Evolutionary conservation across 1,284 basidiomycete species (phyloP).

Genomic region (Meira nashicola): DNA sequence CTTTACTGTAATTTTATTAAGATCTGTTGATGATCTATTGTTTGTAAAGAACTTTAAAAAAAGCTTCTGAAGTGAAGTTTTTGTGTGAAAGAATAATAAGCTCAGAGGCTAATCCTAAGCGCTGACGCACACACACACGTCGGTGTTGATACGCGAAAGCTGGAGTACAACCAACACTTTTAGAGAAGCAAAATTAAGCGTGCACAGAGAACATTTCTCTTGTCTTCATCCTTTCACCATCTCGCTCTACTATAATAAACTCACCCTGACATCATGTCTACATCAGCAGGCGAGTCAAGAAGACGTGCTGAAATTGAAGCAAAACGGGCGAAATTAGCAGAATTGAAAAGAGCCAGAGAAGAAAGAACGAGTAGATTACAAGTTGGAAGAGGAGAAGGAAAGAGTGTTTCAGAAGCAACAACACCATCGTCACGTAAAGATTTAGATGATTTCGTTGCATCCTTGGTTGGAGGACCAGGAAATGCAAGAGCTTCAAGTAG

Average conservation of each 20-base stretch:
- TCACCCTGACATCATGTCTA: conserved; percentile 2
- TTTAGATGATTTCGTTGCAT: conserved; percentile 46
- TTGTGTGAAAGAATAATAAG: not conserved
- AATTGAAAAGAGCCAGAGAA: conserved; percentile 68
- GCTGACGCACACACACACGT: too few species aligned
- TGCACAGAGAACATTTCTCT: too few species aligned
- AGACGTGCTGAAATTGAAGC: conserved; percentile 80
- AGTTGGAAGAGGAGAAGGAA: conserved; percentile 7
- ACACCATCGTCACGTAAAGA: conserved; percentile 29
- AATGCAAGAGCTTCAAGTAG: conserved; percentile 1
- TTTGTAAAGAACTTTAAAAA: not conserved
- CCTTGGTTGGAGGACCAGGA: conserved; percentile 22
- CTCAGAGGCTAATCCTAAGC: too few species aligned
- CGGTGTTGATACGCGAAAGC: too few species aligned
- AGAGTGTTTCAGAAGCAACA: conserved; percentile 15
- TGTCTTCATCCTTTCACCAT: too few species aligned
- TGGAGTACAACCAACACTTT: too few species aligned
- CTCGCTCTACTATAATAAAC: too few species aligned
- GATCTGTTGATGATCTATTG: not conserved
- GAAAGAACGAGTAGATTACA: conserved; percentile 57
- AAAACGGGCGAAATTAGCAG: conserved; percentile 80
- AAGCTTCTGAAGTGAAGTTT: not conserved
- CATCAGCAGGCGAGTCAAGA: conserved; percentile 39
- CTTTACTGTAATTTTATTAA: not conserved
- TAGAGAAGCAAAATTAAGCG: too few species aligned